Evolutionary conservation across 2,329 filamentous ascomycete species (phyloP).

Genomic region (Eutypella sp.): DNA sequence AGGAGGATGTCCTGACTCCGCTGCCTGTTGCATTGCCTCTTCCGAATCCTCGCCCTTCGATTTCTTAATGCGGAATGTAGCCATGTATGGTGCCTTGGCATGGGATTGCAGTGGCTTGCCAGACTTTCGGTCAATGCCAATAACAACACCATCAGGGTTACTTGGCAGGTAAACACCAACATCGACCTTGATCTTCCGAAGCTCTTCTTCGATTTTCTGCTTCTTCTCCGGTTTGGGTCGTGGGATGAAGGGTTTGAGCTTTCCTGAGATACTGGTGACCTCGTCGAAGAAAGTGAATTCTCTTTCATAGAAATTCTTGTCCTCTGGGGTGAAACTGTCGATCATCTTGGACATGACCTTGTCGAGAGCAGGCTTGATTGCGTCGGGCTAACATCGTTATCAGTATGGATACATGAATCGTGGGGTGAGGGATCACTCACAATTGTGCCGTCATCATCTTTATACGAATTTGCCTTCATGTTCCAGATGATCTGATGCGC

Average conservation of each 20-base stretch:
- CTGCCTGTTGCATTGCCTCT: constrained; percentile 44
- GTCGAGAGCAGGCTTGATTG: constrained; percentile 89
- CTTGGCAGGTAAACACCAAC: constrained; percentile 95
- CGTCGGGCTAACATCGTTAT: constrained; percentile 61
- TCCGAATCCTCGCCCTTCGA: constrained; percentile 54
- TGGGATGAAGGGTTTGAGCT: constrained; percentile 90
- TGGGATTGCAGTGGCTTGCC: constrained; percentile 97
- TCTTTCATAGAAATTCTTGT: constrained; percentile 83
- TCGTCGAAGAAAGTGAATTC: constrained; percentile 99
- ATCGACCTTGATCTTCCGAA: constrained; percentile 95
- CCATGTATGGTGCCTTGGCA: constrained; percentile 98
- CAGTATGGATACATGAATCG: constrained; percentile 8
- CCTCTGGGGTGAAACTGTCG: constrained; percentile 70
- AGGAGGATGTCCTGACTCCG: constrained; percentile 29
- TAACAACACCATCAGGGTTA: constrained; percentile 94
- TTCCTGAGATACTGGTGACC: constrained; percentile 91
- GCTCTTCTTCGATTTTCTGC: constrained; percentile 96
- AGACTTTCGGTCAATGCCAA: constrained; percentile 96
- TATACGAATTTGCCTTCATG: constrained; percentile 98
- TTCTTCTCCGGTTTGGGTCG: constrained; percentile 94
- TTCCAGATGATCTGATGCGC: constrained; percentile 99
- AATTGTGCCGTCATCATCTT: constrained; percentile 87
- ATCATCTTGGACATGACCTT: constrained; percentile 82
- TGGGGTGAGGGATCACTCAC: constrained; percentile 40
- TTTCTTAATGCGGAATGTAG: constrained; percentile 94